Conservation (phyloP, 768 basidiomycete species). For the Pilatotrama ljubarskyi region DNA sequence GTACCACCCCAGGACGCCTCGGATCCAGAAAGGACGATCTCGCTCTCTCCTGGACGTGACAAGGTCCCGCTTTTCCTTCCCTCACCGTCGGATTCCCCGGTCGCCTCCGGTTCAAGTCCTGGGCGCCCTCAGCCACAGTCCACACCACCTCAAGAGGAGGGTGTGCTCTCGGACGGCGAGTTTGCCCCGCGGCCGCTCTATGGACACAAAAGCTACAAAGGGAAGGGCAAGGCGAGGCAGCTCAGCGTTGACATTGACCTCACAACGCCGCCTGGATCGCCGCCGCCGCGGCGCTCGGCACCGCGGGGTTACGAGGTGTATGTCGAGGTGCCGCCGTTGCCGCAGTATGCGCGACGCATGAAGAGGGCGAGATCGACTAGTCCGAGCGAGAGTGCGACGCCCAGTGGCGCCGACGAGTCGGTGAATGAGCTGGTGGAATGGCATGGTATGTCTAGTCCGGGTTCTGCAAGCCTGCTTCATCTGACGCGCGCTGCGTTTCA, state of each 20-base stretch:
- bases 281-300: not conserved
- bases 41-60: not conserved
- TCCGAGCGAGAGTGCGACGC: not conserved
- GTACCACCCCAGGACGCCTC: not conserved
- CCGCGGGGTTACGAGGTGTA: constrained; percentile 5
- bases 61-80: constrained; percentile 26
- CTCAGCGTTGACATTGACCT: not conserved
- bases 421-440: constrained; percentile 12
- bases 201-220: not conserved
- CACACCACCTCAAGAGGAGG: not conserved
- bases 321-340: constrained; percentile 24
- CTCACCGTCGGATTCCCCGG: constrained; percentile 19
- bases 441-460: constrained; percentile 2
- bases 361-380: not conserved
- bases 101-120: not conserved
- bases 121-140: not conserved
- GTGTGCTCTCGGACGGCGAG: not conserved
- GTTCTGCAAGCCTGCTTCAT: not conserved
- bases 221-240: constrained; percentile 7
- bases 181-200: not conserved
- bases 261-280: not conserved
- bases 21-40: not conserved
- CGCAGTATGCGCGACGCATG: not conserved
- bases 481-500: not conserved
- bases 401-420: not conserved